Evolutionary conservation across 148 eudicot genomes (phyloP), one percentile per base, ranked within the genome.

Genomic region (Cornus florida): DNA sequence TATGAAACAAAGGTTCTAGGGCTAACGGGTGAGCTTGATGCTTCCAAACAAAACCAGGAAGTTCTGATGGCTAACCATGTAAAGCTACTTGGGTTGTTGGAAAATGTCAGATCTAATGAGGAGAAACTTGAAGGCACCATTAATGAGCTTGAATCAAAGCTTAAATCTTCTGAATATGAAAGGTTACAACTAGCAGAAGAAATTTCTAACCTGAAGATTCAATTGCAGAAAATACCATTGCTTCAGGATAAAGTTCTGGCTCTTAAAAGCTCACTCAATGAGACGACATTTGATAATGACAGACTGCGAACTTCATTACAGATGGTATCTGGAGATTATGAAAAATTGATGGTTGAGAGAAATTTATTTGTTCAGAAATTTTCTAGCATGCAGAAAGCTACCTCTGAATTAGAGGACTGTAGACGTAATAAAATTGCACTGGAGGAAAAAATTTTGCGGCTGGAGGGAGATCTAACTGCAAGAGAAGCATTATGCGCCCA

Each of bases 321-420:
- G 67, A 73, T 82, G 64, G 67, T 89, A 46, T 81, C 80, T 67
- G 78, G 74, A 67, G 91, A 89, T 70, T 83, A 84, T 76, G 91
- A 89, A 56, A 81, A 86, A 41, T 46, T 92, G 82, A 92, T 89
- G 80, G 82, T 82, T 33, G 95, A 93, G 74, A 95, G 87, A 23
- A 69, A 67, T 31, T 79, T 80, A 50, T 87, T 87, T 33, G 73
- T 82, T 43, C 89, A 87, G 77, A 92, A 92, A 72, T 81, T 91
- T 5, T 80, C 86, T 41, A 67, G 65, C 67, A 84, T 91, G 82
- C 87, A 88, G 80, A 73, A 85, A 76, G 83, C 83, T 19, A 75
- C 86, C 67, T 82, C 81, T 71, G 98, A 91, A 80, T 83, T 89
- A 23, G 98, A 93, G 83, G 90, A 92, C 43, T 89, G 92, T 79